A percentile compares a stretch with the other conserved stretches of the same genome.
Evolutionary conservation across 2,329 filamentous ascomycete species (phyloP).

Genomic region (Trichoderma koningii): DNA sequence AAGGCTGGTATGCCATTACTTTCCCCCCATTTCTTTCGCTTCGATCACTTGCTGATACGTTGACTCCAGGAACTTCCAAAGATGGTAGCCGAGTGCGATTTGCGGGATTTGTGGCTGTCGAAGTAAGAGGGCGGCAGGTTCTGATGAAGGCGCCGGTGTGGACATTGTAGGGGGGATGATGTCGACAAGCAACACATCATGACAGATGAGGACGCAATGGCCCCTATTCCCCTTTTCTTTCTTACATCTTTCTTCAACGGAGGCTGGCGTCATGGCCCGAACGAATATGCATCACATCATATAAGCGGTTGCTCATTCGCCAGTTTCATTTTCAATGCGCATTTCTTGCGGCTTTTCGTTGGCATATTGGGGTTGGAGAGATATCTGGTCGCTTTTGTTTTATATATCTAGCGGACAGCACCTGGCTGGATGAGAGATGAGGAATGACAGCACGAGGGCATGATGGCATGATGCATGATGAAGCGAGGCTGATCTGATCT

Average conservation of each 20-base stretch:
- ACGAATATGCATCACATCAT: neutral
- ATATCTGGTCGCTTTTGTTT: neutral
- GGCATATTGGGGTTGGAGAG: neutral
- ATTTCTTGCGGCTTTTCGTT: neutral
- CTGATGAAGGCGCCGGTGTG: constrained; percentile 76
- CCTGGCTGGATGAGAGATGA: too few relatives aligned
- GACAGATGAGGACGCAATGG: neutral
- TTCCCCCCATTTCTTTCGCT: too few relatives aligned
- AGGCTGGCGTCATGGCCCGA: neutral
- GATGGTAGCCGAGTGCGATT: constrained; percentile 66
- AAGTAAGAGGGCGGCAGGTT: constrained; percentile 75
- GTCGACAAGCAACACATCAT: neutral
- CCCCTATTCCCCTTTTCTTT: neutral
- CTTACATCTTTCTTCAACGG: neutral
- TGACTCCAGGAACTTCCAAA: constrained; percentile 45
- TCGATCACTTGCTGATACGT: neutral
- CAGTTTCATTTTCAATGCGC: neutral
- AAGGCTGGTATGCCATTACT: constrained; percentile 51
- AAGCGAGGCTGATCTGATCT: neutral
- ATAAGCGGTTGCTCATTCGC: neutral
- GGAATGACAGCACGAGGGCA: neutral
- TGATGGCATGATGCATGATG: neutral
- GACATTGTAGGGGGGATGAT: constrained; percentile 45
- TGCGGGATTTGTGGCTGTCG: constrained; percentile 72
- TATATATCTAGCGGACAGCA: too few relatives aligned